Evolutionary conservation across 2,329 filamentous ascomycete genomes (phyloP).

Genomic region (Amphichorda felina): DNA sequence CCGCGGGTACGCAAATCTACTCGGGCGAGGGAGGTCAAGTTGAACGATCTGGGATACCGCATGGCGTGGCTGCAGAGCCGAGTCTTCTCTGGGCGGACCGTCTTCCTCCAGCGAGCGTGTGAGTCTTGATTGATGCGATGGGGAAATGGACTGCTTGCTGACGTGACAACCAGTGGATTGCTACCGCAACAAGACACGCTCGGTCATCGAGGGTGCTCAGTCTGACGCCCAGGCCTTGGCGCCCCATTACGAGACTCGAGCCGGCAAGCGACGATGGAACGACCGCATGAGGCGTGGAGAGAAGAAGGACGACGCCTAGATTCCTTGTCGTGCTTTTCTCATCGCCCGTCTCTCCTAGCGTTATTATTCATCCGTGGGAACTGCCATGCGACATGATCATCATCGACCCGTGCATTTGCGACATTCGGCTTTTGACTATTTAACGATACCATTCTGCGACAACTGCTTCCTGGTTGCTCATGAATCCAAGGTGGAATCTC

Average conservation of each 20-base stretch:
- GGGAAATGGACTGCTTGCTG: conserved; percentile 5
- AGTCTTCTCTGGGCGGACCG: conserved; percentile 73
- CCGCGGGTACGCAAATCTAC: conserved; percentile 60
- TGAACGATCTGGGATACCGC: conserved; percentile 87
- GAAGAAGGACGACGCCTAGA: conserved; percentile 11
- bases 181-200: conserved; percentile 84
- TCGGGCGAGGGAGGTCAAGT: conserved; percentile 70
- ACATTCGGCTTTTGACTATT: conserved; percentile 2
- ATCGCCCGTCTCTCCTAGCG: conserved; percentile 2
- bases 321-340: conserved; percentile 2
- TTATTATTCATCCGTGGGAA: conserved; percentile 1
- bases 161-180: conserved; percentile 59
- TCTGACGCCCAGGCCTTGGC: conserved; percentile 64
- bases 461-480: neutral
- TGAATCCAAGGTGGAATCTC: no score
- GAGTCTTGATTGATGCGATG: conserved; percentile 30
- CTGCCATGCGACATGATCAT: conserved; percentile 2
- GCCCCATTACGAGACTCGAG: conserved; percentile 79
- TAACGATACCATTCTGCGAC: conserved; percentile 17
- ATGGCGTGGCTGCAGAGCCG: conserved; percentile 96
- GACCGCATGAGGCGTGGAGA: conserved; percentile 36
- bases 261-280: conserved; percentile 68
- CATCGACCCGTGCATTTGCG: no score
- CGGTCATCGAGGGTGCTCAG: conserved; percentile 65
- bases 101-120: conserved; percentile 88